Evolutionary conservation across 495 filamentous ascomycete genomes (phyloP).

Genomic region (Neurospora africana): DNA sequence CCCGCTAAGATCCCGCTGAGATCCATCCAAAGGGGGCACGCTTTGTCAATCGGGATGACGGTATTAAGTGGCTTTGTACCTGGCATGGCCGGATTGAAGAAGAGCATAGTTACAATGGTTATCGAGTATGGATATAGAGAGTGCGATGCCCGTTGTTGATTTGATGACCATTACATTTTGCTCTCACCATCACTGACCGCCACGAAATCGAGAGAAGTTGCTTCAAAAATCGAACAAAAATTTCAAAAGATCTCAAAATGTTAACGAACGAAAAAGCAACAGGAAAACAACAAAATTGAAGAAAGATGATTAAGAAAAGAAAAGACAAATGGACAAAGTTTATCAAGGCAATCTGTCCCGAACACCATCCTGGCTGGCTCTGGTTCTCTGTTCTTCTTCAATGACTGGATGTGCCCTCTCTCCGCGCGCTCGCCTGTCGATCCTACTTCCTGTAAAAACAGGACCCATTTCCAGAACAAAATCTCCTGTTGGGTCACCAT

Average conservation of each 20-base stretch:
- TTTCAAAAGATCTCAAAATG: too few species aligned
- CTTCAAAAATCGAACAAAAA: too few species aligned
- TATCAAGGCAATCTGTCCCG: not conserved
- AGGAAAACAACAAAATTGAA: too few species aligned
- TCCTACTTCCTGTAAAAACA: not conserved
- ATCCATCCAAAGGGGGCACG: not conserved
- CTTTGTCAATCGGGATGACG: not conserved
- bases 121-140: too few species aligned
- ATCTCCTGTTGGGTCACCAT: not conserved
- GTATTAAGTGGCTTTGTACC: not conserved
- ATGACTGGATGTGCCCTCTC: not conserved
- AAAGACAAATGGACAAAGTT: too few species aligned
- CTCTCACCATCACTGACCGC: not conserved
- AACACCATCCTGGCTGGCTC: not conserved
- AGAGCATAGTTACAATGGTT: too few species aligned
- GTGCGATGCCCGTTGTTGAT: not conserved
- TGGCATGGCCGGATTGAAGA: too few species aligned
- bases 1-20: not conserved
- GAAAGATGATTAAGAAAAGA: too few species aligned
- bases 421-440: not conserved
- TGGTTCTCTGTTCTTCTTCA: too few species aligned
- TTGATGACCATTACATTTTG: not conserved
- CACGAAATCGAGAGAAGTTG: too few species aligned
- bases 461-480: not conserved
- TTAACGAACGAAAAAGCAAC: too few species aligned